phyloP scores from a whole-genome alignment of 2,329 filamentous ascomycete genomes.

The Aspergillus quadricinctus region DNA sequence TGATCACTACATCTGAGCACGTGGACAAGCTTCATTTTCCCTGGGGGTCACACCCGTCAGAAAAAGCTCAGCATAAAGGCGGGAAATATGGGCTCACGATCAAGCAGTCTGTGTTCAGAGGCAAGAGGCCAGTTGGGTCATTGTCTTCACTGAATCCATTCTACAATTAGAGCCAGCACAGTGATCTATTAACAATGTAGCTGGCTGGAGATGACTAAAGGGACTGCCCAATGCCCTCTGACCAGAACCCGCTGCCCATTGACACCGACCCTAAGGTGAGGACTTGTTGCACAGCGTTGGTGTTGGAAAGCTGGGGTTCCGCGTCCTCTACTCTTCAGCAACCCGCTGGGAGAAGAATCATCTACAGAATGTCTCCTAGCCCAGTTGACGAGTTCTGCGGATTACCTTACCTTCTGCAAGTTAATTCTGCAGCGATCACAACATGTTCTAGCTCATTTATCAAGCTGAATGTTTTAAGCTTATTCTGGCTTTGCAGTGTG shows the following conservation, averaged over 20 bases:
- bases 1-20: background rate
- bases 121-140: background rate
- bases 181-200: background rate
- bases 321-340: constrained; percentile 3
- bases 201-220: background rate
- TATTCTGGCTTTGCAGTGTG: background rate
- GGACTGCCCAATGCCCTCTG: background rate
- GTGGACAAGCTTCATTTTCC: background rate
- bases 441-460: background rate
- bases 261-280: background rate
- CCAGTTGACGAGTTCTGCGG: background rate
- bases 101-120: background rate
- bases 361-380: background rate
- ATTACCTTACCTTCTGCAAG: background rate
- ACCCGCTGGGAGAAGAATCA: background rate
- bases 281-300: constrained; percentile 5
- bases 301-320: constrained; percentile 4
- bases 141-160: background rate
- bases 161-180: background rate
- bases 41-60: background rate
- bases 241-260: background rate
- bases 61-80: background rate
- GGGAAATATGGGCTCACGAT: background rate
- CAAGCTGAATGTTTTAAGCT: background rate
- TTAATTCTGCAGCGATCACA: background rate